Evolutionary conservation across 345 rosid genomes (phyloP).

Genomic region (Populus simonii): DNA sequence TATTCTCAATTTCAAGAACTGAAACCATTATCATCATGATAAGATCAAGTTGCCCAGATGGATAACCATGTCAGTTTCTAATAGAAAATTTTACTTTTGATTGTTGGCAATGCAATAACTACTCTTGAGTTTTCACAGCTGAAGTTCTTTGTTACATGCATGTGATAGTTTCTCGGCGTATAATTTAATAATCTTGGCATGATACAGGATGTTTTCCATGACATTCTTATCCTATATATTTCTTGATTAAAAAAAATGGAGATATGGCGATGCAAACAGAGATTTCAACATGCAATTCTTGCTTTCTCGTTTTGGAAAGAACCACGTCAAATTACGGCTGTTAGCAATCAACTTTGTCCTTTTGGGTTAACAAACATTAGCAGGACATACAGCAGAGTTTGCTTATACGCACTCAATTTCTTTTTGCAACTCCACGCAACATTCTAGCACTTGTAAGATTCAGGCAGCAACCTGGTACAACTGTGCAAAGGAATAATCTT

Average conservation of each 20-base stretch:
- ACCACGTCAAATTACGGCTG: not conserved
- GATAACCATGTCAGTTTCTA: too few relatives aligned
- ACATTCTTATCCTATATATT: not conserved
- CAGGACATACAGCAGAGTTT: not conserved
- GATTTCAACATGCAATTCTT: not conserved
- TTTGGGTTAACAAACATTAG: not conserved
- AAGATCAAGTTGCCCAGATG: too few relatives aligned
- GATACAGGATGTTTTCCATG: not conserved
- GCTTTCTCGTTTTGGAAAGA: too few relatives aligned
- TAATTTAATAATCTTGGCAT: not conserved
- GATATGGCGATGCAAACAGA: not conserved
- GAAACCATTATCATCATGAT: too few relatives aligned
- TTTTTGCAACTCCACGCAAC: constrained; percentile 1
- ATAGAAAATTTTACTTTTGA: too few relatives aligned
- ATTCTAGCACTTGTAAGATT: not conserved
- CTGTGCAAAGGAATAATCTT: too few relatives aligned
- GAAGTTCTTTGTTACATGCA: not conserved
- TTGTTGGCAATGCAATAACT: not conserved
- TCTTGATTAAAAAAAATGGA: not conserved
- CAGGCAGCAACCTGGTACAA: too few relatives aligned
- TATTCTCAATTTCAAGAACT: too few relatives aligned
- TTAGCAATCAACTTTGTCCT: not conserved
- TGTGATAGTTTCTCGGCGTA: not conserved
- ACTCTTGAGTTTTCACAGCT: not conserved
- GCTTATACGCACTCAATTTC: not conserved